Evolutionary conservation across 2,329 filamentous ascomycete genomes (phyloP), one percentile per base, ranked within the genome.

Genomic region (Sarocladium brachiariae): DNA sequence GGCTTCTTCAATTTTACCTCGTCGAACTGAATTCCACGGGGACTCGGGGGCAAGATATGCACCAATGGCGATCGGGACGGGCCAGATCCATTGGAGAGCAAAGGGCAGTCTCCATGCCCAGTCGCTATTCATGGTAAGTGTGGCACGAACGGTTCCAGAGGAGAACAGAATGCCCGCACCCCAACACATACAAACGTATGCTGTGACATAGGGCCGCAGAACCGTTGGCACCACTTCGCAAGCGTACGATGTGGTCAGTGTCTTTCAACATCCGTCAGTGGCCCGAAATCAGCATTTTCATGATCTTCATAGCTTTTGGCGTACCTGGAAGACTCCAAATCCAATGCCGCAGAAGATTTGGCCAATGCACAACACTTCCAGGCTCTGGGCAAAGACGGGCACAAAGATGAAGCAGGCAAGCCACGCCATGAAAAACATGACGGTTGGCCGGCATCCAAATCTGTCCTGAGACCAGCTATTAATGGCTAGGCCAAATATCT

Each of bases 211-310:
- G 2, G 63, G 58, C 6, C 71, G 61, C 0, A 73, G 63, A 0
- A 63, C 50, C 1, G 59, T 56, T 1, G 70, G 63, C 25, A 61
- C 61, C 4, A 65, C 55, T 50, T 73, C 71, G 1, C 67, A 70
- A 0, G 72, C 72, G 53, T 77, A 76, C 0, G 71, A 66, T 0
- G 70, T 65, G 1, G 63, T 63, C 1, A 74, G 59, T 0, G 70
- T 73, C 50, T 68, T n/a, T n/a, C n/a, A n/a, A n/a, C n/a, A n/a
- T n/a, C n/a, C n/a, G n/a, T n/a, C n/a, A n/a, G n/a, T n/a, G n/a
- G n/a, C n/a, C n/a, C n/a, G n/a, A n/a, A n/a, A n/a, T n/a, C n/a
- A n/a, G n/a, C n/a, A n/a, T n/a, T n/a, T n/a, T n/a, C n/a, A n/a
- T n/a, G n/a, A n/a, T n/a, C n/a, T n/a, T n/a, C n/a, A n/a, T n/a